Base-by-base conservation (phyloP, 768 basidiomycete genomes). In the Lentinula aciculospora region DNA sequence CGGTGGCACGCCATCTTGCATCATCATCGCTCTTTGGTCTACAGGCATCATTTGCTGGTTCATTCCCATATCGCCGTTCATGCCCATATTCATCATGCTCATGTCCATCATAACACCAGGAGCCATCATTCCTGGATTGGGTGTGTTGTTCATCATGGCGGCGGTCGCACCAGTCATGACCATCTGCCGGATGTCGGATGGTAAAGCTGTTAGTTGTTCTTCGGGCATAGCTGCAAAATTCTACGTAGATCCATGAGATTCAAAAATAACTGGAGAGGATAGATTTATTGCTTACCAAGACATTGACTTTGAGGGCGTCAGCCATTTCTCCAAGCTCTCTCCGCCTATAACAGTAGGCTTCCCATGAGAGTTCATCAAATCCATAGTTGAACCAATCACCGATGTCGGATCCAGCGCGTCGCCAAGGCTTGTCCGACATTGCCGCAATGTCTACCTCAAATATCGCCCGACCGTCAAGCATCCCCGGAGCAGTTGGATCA, bases 351-450 rank as follows among this genome's bases (percentile, higher is more conserved):
- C 88, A 91, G 66, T 96, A 99, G 40, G 86, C 87, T 67, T 93
- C 91, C 94, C 94, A 99, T 32, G 89, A 90, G 15, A 92, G 81
- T 72, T 99, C 97, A 70, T 99, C 97, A 66, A 98, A 98, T 0
- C 97, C 97, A 64, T 97, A 98, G 72, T 99, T 98, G 74, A 99
- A 99, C 89, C 94, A 99, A 74, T 98, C 95, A 63, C 90, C 89
- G 60, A 97, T 78, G 74, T 97, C 94, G 3, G 91, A 86, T 32
- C 97, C 97, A 7, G 94, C 89, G 58, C 86, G 74, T 60, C 97
- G 77, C 97, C 97, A 99, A 3, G 87, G 86, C 66, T 96, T 96
- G 60, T 92, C 89, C 8, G 80, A 72, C 76, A 89, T 77, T 27
- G 83, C 82, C 45, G 69, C 79, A 49, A 96, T 64, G 67, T 97